Percentiles rank a stretch among this genome's conserved stretches.
These are phyloP conservation scores for Rhinocladiella similis DNA, from an alignment of 2,329 filamentous ascomycete genomes.

Conservation along the genomic window DNA sequence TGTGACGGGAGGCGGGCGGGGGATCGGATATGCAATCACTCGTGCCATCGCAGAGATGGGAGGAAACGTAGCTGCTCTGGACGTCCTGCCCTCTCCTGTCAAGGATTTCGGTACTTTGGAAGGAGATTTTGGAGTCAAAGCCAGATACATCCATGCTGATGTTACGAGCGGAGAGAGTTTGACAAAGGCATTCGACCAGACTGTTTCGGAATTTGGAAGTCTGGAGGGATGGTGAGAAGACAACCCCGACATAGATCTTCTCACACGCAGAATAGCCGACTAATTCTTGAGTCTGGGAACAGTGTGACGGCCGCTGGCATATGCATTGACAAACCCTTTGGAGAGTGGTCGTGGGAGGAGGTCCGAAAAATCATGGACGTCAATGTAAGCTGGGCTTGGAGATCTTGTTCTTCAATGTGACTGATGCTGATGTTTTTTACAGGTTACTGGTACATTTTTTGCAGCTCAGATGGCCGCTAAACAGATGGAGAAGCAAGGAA, in stretches of 20 bases:
- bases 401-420: constrained; percentile 14
- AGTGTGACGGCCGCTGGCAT: constrained; percentile 34
- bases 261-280: neutral
- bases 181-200: constrained; percentile 43
- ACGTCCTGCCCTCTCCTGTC: constrained; percentile 18
- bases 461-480: constrained; percentile 51
- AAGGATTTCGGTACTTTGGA: constrained; percentile 20
- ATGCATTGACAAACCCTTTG: constrained; percentile 46
- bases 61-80: constrained; percentile 22
- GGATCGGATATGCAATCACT: constrained; percentile 23
- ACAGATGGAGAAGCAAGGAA: constrained; percentile 53
- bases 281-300: neutral
- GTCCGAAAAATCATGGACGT: constrained; percentile 43
- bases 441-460: constrained; percentile 48
- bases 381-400: constrained; percentile 38
- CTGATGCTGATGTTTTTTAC: constrained; percentile 40
- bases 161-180: constrained; percentile 47
- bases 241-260: neutral
- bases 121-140: constrained; percentile 20
- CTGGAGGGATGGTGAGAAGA: constrained; percentile 39
- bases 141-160: constrained; percentile 46
- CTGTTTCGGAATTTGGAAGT: constrained; percentile 41
- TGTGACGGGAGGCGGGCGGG: constrained; percentile 23
- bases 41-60: constrained; percentile 24
- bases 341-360: constrained; percentile 48